Evolutionary conservation across 352 stramenopile genomes (phyloP), one percentile per base, ranked within the genome.

Genomic region (Globisporangium viniferum): DNA sequence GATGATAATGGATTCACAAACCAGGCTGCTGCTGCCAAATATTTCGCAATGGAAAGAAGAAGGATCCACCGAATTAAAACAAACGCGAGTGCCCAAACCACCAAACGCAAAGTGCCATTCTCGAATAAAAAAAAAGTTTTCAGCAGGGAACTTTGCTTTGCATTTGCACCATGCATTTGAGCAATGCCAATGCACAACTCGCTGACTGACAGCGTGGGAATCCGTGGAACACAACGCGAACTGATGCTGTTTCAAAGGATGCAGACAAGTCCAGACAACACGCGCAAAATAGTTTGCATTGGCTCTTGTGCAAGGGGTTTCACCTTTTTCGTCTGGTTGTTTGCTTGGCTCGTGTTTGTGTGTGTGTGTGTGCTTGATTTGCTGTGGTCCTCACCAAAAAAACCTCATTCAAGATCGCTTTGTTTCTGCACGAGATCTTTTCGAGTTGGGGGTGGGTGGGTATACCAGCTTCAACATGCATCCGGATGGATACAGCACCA

Each of bases 371-470:
- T 48, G 14, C 39, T 48, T 48, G 24, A 24, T 48, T 18, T 18
- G 36, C 36, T 12, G 39, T 18, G 41, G 12, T n/a, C 15, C 14
- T 49, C 44, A 9, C 14, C 29, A 35, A 15, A 58, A 58, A 59
- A 58, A 58, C 31, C 33, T 60, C 24, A 5, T 69, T 75, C 71
- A 70, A 72, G 60, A 73, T 74, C 71, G 46, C 48, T 33, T 48
- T 59, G 8, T 58, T 59, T 39, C 54, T 20, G 14, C 27, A 39
- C 55, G 56, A 62, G 56, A 62, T 62, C 56, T 62, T 62, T 62
- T 51, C 5, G 8, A 10, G 56, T 48, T 49, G 44, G 44, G 18
- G 44, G 15, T 61, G 18, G 35, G 49, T 33, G 18, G 35, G 49
- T 33, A 49, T 41, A 62, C 7, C n/a, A 59, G 8, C 35, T 61